These are phyloP conservation scores for Penicillium sp. DNA, from an alignment of 2,329 filamentous ascomycete genomes.

Conservation along the genomic window DNA sequence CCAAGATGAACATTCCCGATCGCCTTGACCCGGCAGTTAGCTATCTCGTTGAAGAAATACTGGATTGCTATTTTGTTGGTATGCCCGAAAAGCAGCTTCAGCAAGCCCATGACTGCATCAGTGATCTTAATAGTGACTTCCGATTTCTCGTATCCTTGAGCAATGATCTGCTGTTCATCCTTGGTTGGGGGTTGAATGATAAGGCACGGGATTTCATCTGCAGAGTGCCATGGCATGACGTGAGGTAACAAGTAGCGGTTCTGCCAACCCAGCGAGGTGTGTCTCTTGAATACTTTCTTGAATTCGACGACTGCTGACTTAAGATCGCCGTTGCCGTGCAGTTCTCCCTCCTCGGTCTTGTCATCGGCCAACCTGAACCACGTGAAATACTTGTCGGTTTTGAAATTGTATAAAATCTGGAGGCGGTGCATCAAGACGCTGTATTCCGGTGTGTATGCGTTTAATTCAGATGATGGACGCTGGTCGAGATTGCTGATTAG, in stretches of 20 bases:
- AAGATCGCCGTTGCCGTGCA: slow-evolving; percentile 3
- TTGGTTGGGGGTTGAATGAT: slow-evolving; percentile 2
- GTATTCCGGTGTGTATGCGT: not conserved
- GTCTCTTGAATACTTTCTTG: not conserved
- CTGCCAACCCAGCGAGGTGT: slow-evolving; percentile 8
- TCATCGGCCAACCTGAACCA: slow-evolving; percentile 2
- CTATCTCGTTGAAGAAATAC: not conserved
- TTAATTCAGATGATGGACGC: too few species aligned
- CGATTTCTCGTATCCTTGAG: not conserved
- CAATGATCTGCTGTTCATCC: not conserved
- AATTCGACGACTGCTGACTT: slow-evolving; percentile 5
- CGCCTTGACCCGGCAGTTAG: not conserved
- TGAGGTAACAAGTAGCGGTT: not conserved
- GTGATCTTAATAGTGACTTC: not conserved
- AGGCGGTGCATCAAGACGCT: not conserved
- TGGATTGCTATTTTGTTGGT: not conserved
- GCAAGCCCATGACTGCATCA: not conserved
- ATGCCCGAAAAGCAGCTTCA: not conserved
- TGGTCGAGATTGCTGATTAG: slow-evolving; percentile 6
- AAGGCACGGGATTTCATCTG: not conserved
- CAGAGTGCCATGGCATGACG: not conserved
- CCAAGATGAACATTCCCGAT: not conserved
- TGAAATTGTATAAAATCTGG: slow-evolving; percentile 13
- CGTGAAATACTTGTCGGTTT: not conserved
- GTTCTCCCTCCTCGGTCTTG: not conserved